These are phyloP conservation scores for Lodderomyces orthopsilosis DNA, from an alignment of 1,139 yeast species.

Conservation along the genomic window DNA sequence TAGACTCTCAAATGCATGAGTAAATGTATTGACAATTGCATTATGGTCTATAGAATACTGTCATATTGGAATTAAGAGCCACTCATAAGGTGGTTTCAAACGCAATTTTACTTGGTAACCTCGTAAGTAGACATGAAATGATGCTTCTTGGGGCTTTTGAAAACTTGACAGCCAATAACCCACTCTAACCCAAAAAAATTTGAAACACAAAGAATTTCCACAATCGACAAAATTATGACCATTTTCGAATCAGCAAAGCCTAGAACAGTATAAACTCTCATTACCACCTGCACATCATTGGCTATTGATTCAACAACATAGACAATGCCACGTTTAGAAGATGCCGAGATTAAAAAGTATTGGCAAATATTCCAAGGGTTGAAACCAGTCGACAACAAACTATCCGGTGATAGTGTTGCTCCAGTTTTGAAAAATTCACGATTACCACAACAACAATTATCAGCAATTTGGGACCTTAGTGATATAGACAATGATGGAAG, in stretches of 20 bases:
- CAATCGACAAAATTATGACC: neutral
- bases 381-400: slow-evolving; percentile 71
- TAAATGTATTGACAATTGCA: slow-evolving; percentile 29
- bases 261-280: neutral
- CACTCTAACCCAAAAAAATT: too few species aligned
- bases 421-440: slow-evolving; percentile 88
- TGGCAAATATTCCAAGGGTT: slow-evolving; percentile 96
- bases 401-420: slow-evolving; percentile 81
- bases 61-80: slow-evolving; percentile 5
- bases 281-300: neutral
- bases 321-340: slow-evolving; percentile 62
- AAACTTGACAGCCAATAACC: too few species aligned
- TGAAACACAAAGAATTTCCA: neutral
- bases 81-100: neutral
- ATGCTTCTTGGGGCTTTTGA: neutral
- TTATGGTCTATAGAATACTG: slow-evolving; percentile 14
- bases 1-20: slow-evolving; percentile 43
- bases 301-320: neutral
- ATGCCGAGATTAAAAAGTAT: slow-evolving; percentile 92
- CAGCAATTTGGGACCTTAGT: slow-evolving; percentile 85
- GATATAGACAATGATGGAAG: slow-evolving; percentile 92
- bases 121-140: too few species aligned
- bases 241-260: neutral
- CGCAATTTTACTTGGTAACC: neutral
- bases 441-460: slow-evolving; percentile 69